These are phyloP conservation scores for Scutellaria minor DNA, from an alignment of 257 asterid species.

Conservation along the genomic window DNA sequence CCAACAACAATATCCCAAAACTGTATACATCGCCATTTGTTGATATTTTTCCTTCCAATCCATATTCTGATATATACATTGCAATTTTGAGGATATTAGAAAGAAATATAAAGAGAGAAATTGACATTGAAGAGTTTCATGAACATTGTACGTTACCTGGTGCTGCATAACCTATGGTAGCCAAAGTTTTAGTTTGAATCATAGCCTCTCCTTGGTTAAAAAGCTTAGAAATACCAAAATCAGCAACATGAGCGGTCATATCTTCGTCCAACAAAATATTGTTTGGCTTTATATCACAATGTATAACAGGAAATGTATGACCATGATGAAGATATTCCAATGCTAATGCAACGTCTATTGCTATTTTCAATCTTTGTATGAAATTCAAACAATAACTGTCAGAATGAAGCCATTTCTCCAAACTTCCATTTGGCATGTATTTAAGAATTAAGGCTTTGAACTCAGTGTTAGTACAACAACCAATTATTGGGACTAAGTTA, in stretches of 20 bases:
- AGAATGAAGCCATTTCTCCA: constrained; percentile 16
- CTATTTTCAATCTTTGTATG: neutral
- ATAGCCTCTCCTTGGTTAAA: neutral
- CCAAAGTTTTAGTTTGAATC: constrained; percentile 15
- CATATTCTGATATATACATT: no score
- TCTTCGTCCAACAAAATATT: neutral
- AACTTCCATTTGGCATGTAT: constrained; percentile 23
- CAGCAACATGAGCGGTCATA: constrained; percentile 14
- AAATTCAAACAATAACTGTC: neutral
- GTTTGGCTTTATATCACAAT: constrained; percentile 26
- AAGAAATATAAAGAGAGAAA: no score
- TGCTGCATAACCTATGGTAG: constrained; percentile 21
- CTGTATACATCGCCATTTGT: no score
- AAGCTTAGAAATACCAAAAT: constrained; percentile 19
- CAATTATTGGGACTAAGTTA: neutral
- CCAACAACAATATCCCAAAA: no score
- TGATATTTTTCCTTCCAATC: neutral
- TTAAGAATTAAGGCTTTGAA: constrained; percentile 16
- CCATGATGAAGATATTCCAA: constrained; percentile 27
- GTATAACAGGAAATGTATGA: neutral
- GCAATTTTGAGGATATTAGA: no score
- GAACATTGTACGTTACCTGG: neutral
- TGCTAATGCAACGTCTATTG: neutral
- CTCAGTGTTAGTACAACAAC: constrained; percentile 12
- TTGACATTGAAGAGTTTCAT: no score